phyloP scores from a whole-genome alignment of 2,329 filamentous ascomycete genomes.

The Fusarium newnesense region DNA sequence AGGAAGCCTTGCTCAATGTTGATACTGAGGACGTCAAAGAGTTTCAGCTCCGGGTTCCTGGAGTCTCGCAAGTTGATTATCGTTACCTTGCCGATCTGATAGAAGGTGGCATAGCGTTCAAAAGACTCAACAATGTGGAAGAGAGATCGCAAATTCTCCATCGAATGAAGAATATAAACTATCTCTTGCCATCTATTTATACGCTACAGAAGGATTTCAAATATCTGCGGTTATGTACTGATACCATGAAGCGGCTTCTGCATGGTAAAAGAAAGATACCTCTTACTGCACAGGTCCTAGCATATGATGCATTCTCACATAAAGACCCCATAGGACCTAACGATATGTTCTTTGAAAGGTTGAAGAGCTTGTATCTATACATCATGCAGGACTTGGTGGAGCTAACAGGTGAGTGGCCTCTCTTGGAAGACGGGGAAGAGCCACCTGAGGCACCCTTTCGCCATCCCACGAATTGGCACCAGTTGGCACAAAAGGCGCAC shows the following conservation, averaged over 20 bases:
- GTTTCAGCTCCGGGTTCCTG: neutral
- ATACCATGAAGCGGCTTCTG: constrained; percentile 1
- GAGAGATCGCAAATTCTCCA: neutral
- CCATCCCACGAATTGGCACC: neutral
- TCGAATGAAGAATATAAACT: neutral
- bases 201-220: constrained; percentile 15
- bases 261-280: neutral
- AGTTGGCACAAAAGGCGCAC: neutral
- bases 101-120: neutral
- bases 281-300: neutral
- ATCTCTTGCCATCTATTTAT: constrained; percentile 5
- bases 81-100: neutral
- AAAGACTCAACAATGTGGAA: neutral
- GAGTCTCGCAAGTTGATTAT: neutral
- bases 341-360: neutral
- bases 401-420: constrained; percentile 4
- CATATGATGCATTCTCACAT: neutral
- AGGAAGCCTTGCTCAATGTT: neutral
- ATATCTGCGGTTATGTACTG: constrained; percentile 8
- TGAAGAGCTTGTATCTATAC: constrained; percentile 5
- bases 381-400: constrained; percentile 13
- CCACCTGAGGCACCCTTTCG: neutral
- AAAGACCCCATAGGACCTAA: neutral
- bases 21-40: neutral
- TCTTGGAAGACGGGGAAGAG: neutral